phyloP scores from a whole-genome alignment of 257 asterid species.

The Rauvolfia tetraphylla region DNA sequence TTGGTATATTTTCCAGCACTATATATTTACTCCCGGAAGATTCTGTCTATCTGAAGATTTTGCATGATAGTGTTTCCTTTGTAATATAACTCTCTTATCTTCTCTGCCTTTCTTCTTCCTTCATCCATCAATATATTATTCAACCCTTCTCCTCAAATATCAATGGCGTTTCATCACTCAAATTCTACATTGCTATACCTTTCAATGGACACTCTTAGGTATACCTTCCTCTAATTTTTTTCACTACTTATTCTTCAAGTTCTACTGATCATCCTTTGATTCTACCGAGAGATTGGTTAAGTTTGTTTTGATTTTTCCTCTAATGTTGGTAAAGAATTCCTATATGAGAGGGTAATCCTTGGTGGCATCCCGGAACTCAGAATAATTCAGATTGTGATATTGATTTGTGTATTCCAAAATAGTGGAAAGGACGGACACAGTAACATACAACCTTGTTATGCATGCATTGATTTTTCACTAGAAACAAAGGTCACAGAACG shows the following conservation, averaged over 20 bases:
- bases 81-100: neutral
- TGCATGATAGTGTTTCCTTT: slow-evolving; percentile 1
- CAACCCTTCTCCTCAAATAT: neutral
- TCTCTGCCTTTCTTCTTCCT: neutral
- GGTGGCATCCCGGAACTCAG: no score
- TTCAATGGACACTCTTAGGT: neutral
- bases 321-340: no score
- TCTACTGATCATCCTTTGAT: neutral
- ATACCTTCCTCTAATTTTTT: neutral
- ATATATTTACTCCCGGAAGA: neutral
- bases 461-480: neutral
- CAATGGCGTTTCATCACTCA: neutral
- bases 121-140: neutral
- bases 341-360: no score
- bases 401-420: no score
- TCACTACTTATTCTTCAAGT: neutral
- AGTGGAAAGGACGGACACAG: neutral
- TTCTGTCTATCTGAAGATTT: neutral
- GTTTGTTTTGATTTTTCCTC: no score
- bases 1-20: neutral
- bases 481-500: neutral
- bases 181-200: neutral
- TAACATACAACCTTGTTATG: neutral
- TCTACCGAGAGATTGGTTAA: neutral
- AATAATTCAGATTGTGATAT: no score